Evolutionary conservation across 139 green algal genomes (phyloP).

Genomic region (Chlorella sp.): DNA sequence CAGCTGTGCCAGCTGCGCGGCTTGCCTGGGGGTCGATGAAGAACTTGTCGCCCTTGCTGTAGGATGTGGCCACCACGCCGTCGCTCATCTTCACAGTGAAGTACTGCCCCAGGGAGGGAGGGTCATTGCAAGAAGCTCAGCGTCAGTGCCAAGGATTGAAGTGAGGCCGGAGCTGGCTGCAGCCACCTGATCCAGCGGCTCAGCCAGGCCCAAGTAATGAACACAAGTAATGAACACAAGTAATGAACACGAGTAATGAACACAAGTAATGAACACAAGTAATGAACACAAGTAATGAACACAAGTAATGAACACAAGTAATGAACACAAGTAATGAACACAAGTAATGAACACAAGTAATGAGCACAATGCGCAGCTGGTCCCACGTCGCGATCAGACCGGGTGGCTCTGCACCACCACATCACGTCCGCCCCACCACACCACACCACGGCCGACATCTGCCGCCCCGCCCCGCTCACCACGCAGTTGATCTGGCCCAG

Average conservation of each 20-base stretch:
- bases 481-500: conserved; percentile 93
- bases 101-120: conserved; percentile 7
- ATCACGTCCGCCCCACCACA: no score
- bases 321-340: no score
- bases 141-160: no score
- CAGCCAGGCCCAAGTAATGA: no score
- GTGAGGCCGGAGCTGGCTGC: no score
- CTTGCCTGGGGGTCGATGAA: conserved; percentile 88
- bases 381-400: no score
- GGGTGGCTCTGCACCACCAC: no score
- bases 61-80: conserved; percentile 92
- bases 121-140: no score
- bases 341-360: neutral
- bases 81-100: conserved; percentile 98
- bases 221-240: neutral
- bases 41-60: conserved; percentile 95
- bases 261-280: neutral
- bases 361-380: no score
- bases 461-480: conserved; percentile 48
- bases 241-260: neutral
- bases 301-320: no score
- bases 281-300: no score
- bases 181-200: no score
- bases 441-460: neutral
- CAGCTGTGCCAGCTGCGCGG: neutral